Evolutionary conservation across 257 asterid genomes (phyloP), one percentile per base, ranked within the genome.

Genomic region (Nicotiana undulata): DNA sequence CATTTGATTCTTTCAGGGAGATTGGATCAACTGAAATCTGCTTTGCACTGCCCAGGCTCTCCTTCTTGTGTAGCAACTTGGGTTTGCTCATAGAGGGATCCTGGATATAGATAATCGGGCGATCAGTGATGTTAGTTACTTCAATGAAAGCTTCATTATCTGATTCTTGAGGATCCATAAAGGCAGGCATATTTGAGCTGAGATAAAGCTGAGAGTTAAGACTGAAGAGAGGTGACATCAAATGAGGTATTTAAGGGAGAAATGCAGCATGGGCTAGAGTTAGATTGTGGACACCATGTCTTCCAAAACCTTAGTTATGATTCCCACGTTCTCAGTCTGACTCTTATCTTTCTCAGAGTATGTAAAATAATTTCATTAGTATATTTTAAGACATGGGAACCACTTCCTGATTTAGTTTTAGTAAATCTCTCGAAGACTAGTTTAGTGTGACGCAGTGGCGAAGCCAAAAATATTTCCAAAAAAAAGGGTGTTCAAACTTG

Each of bases 21-120:
- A 77, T 77, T 2, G 81, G 81, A 77, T 77, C 81, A 11, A 77
- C 58, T 37, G 81, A 77, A 20, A 77, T 77, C 40, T 77, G 81
- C 22, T 77, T 77, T 44, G 16, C 81, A 37, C 58, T 77, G 4
- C 9, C 79, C 2, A 4, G 16, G 61, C 16, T 74, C 44, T 22
- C 44, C 6, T 51, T n/a, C 1, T 16, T 66, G 17, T 18, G 29
- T 31, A 31, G 9, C 6, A 10, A 24, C 61, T 40, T 60, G 66
- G 29, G 59, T 53, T 5, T 15, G n/a, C 18, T 53, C 59, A 53
- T 53, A 53, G 49, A n/a, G 6, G 32, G 16, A 4, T 22, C 32
- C 49, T 40, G 49, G 49, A 40, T 40, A 40, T 40, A 40, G 49
- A 40, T 40, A 40, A 40, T 40, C 1, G 49, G 49, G 12, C 49